A percentile compares a stretch with the other conserved stretches of the same genome.
Evolutionary conservation across 2,329 filamentous ascomycete species (phyloP).

Genomic region (Diaporthe humulicola): DNA sequence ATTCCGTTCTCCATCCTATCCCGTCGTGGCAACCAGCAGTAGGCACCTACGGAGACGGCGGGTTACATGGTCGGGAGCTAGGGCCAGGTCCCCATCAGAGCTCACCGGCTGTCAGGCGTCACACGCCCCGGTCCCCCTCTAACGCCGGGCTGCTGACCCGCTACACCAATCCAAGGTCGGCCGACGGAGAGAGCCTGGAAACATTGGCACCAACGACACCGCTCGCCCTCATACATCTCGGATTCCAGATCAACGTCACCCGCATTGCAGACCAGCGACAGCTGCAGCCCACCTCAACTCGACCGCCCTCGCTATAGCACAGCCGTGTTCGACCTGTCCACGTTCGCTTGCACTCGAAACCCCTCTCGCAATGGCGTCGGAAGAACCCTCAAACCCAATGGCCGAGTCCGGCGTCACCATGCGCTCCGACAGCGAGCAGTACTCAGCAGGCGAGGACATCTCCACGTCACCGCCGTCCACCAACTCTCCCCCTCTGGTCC

Average conservation of each 20-base stretch:
- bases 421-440: slow-evolving; percentile 86
- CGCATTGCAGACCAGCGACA: neutral
- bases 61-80: slow-evolving; percentile 32
- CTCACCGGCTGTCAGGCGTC: slow-evolving; percentile 24
- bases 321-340: neutral
- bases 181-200: slow-evolving; percentile 1
- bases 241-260: neutral
- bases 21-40: neutral
- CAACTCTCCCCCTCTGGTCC: slow-evolving; percentile 77
- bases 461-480: slow-evolving; percentile 73
- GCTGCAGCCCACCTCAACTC: neutral
- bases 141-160: slow-evolving; percentile 5
- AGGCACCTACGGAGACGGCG: neutral
- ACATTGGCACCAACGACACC: slow-evolving; percentile 10
- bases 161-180: slow-evolving; percentile 19
- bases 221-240: neutral
- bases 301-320: neutral
- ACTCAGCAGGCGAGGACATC: slow-evolving; percentile 75
- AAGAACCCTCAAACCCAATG: slow-evolving; percentile 67
- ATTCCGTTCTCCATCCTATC: neutral
- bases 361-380: slow-evolving; percentile 63
- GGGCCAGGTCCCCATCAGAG: slow-evolving; percentile 29
- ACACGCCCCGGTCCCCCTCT: neutral
- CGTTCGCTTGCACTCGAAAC: neutral
- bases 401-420: slow-evolving; percentile 82